Percentiles rank a stretch among this genome's conserved stretches.
phyloP scores from a whole-genome alignment of 805 yeast species.

The Lachancea lanzarotensis region DNA sequence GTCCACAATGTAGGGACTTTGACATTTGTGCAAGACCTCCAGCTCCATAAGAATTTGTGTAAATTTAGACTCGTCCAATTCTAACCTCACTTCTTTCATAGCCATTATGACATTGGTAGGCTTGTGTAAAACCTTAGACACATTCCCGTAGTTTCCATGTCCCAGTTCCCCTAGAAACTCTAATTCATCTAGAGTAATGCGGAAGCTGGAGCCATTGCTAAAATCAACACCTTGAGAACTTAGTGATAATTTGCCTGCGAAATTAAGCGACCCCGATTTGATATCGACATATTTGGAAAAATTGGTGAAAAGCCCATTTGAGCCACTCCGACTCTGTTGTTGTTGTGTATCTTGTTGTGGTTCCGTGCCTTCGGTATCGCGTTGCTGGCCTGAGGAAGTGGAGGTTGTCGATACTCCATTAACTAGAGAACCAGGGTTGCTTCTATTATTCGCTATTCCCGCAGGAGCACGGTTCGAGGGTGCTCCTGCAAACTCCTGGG shows the following conservation, averaged over 20 bases:
- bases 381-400: constrained; percentile 27
- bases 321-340: constrained; percentile 7
- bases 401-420: constrained; percentile 30
- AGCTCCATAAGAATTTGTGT: constrained; percentile 94
- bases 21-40: constrained; percentile 87
- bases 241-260: constrained; percentile 87
- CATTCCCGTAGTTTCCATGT: constrained; percentile 94
- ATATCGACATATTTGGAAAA: constrained; percentile 86
- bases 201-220: constrained; percentile 77
- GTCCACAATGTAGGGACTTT: constrained; percentile 86
- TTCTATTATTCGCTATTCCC: constrained; percentile 13
- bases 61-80: constrained; percentile 88
- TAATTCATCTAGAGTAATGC: constrained; percentile 78
- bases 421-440: constrained; percentile 27
- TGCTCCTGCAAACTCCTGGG: constrained; percentile 26
- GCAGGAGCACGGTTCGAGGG: constrained; percentile 20
- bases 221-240: constrained; percentile 91
- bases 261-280: constrained; percentile 84
- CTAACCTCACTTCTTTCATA: constrained; percentile 92
- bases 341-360: constrained; percentile 13
- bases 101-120: constrained; percentile 94
- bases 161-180: constrained; percentile 85
- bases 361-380: constrained; percentile 26
- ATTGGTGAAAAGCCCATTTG: constrained; percentile 62
- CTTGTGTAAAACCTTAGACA: constrained; percentile 83